Percentiles rank a stretch among this genome's conserved stretches.
Evolutionary conservation across 371 early-diverging fungal genomes (phyloP).

Genomic region (Apophysomyces ossiformis): DNA sequence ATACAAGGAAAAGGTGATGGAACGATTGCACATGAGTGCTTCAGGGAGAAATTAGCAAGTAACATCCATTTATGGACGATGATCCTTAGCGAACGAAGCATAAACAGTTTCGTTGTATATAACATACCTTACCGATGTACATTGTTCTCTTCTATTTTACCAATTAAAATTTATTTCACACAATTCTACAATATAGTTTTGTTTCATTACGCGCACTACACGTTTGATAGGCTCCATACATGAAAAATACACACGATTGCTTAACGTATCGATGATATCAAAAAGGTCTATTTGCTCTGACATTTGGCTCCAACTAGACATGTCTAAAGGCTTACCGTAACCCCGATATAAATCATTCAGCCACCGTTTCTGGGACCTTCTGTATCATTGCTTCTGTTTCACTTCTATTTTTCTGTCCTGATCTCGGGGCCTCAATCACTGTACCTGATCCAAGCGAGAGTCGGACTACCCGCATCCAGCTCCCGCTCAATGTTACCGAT

Average conservation of each 20-base stretch:
- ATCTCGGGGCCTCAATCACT: background rate
- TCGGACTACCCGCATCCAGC: background rate
- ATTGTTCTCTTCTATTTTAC: background rate
- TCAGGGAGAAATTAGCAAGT: conserved; percentile 3
- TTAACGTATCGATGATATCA: no score
- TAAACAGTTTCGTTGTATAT: no score
- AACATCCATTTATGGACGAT: background rate
- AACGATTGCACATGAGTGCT: conserved; percentile 22
- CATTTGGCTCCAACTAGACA: background rate
- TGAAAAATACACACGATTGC: no score
- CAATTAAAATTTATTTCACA: background rate
- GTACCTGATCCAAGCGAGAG: background rate
- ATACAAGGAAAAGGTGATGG: conserved; percentile 43
- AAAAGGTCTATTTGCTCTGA: background rate
- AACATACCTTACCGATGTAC: no score
- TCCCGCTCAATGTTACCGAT: background rate
- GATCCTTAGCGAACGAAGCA: no score
- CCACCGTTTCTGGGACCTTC: background rate
- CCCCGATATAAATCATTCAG: background rate
- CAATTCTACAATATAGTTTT: no score
- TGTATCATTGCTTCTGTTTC: conserved; percentile 7
- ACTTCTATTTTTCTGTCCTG: conserved; percentile 6
- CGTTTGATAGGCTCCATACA: no score
- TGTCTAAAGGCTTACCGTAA: background rate
- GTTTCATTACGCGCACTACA: no score